Evolutionary conservation across 2,329 filamentous ascomycete species (phyloP).

Genomic region (Ophiocordyceps sinensis): DNA sequence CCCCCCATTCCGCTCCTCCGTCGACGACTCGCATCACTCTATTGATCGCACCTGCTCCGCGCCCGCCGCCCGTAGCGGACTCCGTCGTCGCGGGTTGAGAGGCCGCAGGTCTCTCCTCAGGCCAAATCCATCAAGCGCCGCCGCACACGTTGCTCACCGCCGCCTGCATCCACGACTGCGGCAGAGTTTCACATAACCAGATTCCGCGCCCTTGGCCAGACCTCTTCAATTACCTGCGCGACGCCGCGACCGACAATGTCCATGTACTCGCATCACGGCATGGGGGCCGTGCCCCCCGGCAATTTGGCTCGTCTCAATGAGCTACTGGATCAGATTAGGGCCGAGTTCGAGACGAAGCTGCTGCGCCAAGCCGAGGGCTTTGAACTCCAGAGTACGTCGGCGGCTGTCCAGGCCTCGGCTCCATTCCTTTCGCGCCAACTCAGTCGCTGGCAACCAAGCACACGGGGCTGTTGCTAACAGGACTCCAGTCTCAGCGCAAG

Average conservation of each 20-base stretch:
- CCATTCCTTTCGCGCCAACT: not conserved
- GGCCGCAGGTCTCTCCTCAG: not conserved
- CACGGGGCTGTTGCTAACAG: not conserved
- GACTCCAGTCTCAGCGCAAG: constrained; percentile 66
- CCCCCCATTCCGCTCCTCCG: constrained; percentile 2
- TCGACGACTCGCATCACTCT: not conserved
- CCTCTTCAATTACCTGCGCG: not conserved
- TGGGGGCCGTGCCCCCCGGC: constrained; percentile 52
- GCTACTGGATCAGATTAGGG: constrained; percentile 78
- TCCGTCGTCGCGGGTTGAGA: not conserved
- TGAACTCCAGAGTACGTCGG: constrained; percentile 74
- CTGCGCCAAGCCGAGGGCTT: constrained; percentile 70
- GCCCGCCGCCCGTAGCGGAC: not conserved
- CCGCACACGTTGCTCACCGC: not conserved
- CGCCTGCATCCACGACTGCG: not conserved
- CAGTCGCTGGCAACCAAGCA: not conserved
- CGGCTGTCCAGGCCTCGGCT: not conserved
- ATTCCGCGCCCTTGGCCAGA: not conserved
- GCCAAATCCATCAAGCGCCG: not conserved
- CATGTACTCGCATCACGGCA: constrained; percentile 86
- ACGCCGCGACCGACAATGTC: constrained; percentile 29
- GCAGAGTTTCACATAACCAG: not conserved
- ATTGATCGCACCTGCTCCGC: not conserved
- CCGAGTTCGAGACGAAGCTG: constrained; percentile 79
- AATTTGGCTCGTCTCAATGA: constrained; percentile 63